Percentiles rank a stretch among this genome's conserved stretches.
These are phyloP conservation scores for Antitrichia curtipendula DNA, from an alignment of 225 moss, liverwort and hornwort species.

Conservation along the genomic window DNA sequence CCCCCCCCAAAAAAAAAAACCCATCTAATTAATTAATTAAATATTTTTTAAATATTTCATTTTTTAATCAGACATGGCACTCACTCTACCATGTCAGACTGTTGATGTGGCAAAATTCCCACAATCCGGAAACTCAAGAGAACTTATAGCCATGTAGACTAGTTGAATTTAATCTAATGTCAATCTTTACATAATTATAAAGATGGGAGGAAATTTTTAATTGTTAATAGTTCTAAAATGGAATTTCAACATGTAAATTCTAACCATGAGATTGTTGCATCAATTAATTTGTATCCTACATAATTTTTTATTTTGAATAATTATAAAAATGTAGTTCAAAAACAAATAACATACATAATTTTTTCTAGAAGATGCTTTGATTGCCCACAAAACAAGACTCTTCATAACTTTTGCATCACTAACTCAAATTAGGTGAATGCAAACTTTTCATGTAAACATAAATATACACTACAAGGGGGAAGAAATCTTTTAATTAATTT, in stretches of 20 bases:
- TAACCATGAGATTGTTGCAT: accelerated
- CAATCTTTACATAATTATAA: not conserved
- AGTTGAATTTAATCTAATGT: too few relatives aligned
- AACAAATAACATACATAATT: accelerated
- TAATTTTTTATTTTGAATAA: not conserved
- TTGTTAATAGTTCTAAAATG: not conserved
- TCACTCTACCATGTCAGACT: too few relatives aligned
- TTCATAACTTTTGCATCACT: not conserved
- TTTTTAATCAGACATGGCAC: too few relatives aligned
- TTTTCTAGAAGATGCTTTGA: accelerated
- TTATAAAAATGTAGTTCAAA: not conserved
- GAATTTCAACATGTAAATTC: too few relatives aligned
- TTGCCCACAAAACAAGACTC: not conserved
- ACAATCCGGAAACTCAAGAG: too few relatives aligned
- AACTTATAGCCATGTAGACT: too few relatives aligned
- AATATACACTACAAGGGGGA: accelerated
- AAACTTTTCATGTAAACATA: not conserved
- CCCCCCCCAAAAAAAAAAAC: too few relatives aligned
- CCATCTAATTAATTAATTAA: too few relatives aligned
- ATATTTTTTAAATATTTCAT: too few relatives aligned
- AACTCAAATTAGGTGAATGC: not conserved
- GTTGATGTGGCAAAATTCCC: too few relatives aligned
- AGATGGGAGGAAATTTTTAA: too few relatives aligned
- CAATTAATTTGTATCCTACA: not conserved
- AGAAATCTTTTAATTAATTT: not conserved